Evolutionary conservation across 1,139 yeast species (phyloP), one percentile per base, ranked within the genome.

Genomic region (Kodamaea plutei): DNA sequence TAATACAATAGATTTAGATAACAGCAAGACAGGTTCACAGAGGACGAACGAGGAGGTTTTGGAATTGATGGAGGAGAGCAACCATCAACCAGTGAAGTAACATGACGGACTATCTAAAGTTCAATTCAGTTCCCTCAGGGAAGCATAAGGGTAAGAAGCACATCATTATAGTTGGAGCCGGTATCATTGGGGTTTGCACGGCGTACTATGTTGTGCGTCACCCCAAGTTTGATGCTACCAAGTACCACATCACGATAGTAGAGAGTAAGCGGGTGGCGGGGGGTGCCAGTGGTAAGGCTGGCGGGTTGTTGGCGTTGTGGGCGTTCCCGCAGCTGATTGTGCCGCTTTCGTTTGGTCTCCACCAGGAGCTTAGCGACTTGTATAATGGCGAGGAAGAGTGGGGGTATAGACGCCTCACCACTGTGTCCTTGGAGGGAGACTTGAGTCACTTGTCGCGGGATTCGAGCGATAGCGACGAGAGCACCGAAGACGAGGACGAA

Each of bases 251-350:
- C 42, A 84, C 96, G 11, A 74, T 91, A n/a, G 57, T 91, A 14
- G 98, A 91, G 56, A 81, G 93, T 33, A 84, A 84, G 44, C 70
- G 95, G 48, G 95, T 91, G 3, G 98, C 97, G 0, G 95, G 96
- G 29, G 98, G 96, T 23, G 98, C 98, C 11, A 78, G 89, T 23
- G 98, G 98, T 34, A 91, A 91, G 49, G 98, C 98, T 3, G 98
- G 98, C 23, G 98, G 98, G 0, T 64, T 91, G 30, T 61, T 91
- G 34, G 96, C 96, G 1, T 69, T 84, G 25, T 88, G 97, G 95
- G 97, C 97, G 0, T 91, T 91, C 55, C 98, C 98, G 1, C 89
- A 84, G 48, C 95, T 87, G 54, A 78, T 91, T 33, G 97, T 89
- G 4, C 94, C 95, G 1, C 66, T 91, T 35, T 82, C 95, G 27